Percentiles rank a stretch among this genome's conserved stretches.
Conservation (phyloP, 257 asterid species). For the Salvia miltiorrhiza region DNA sequence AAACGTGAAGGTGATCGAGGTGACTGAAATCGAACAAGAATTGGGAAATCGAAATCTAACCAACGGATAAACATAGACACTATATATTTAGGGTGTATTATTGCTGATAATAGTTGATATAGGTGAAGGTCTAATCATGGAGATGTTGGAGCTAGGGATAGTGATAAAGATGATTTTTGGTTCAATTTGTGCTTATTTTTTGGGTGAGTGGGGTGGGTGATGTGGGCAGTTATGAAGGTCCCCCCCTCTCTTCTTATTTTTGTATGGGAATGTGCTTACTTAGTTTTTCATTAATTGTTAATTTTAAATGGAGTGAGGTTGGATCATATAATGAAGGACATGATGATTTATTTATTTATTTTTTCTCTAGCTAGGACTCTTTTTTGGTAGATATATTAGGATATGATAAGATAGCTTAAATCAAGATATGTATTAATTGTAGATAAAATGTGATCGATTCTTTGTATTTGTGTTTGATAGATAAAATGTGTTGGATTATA, state of each 20-base stretch:
- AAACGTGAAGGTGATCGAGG: background rate
- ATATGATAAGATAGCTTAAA: too few relatives aligned
- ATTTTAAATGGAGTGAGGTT: background rate
- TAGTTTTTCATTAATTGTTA: background rate
- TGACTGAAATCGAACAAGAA: background rate
- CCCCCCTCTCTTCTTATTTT: background rate
- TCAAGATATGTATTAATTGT: too few relatives aligned
- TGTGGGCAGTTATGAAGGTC: constrained; percentile 8
- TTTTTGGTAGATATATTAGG: too few relatives aligned
- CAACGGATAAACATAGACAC: background rate
- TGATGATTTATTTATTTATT: too few relatives aligned
- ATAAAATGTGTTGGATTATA: too few relatives aligned
- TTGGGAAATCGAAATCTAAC: background rate
- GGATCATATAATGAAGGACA: background rate
- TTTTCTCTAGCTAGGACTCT: too few relatives aligned
- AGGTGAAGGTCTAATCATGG: background rate
- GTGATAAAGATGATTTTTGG: background rate
- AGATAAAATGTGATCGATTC: too few relatives aligned
- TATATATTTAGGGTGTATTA: background rate
- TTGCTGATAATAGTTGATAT: background rate
- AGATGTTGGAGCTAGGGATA: background rate
- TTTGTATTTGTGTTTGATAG: too few relatives aligned
- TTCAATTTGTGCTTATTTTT: constrained; percentile 5
- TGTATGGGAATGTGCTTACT: background rate
- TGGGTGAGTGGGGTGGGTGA: constrained; percentile 18